Conservation (phyloP, 116 monocot genomes). For the Iris pallida region DNA sequence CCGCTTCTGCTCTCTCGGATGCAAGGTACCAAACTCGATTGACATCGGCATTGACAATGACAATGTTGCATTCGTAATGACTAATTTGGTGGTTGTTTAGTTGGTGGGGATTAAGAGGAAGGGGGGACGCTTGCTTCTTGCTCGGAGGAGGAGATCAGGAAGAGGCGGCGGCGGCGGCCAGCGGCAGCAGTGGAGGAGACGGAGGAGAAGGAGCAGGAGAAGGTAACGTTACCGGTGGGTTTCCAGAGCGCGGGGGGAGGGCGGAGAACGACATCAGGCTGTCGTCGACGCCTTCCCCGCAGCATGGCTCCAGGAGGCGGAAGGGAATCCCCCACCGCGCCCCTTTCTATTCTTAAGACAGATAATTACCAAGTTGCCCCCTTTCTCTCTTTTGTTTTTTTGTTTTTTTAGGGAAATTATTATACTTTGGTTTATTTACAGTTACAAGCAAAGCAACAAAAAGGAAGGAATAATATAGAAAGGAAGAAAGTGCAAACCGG, state of each 20-base stretch:
- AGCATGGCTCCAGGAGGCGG: slow-evolving; percentile 38
- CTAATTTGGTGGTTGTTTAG: slow-evolving; percentile 11
- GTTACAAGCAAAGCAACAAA: too few relatives aligned
- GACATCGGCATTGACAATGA: not conserved
- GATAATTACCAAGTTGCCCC: slow-evolving; percentile 14
- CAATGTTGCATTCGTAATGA: not conserved
- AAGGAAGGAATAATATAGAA: too few relatives aligned
- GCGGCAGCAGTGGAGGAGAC: slow-evolving; percentile 14
- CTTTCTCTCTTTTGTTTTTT: not conserved
- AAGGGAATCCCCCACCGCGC: slow-evolving; percentile 69
- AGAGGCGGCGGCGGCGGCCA: slow-evolving; percentile 13
- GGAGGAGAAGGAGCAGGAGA: not conserved
- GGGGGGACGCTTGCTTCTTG: slow-evolving; percentile 57
- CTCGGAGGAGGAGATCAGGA: slow-evolving; percentile 1
- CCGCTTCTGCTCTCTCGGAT: slow-evolving; percentile 96
- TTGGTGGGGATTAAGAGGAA: slow-evolving; percentile 62
- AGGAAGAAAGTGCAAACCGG: too few relatives aligned
- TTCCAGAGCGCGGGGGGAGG: slow-evolving; percentile 1
- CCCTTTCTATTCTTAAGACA: slow-evolving; percentile 31
- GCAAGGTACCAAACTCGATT: slow-evolving; percentile 41
- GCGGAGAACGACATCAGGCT: slow-evolving; percentile 9
- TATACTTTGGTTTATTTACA: too few relatives aligned
- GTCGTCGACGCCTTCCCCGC: slow-evolving; percentile 1
- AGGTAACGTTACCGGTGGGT: slow-evolving; percentile 3
- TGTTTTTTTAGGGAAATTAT: too few relatives aligned